A percentile compares a stretch with the other conserved stretches of the same genome.
phyloP scores from a whole-genome alignment of 1,284 basidiomycete species.

The Ceratorhiza oryzae-sativae region DNA sequence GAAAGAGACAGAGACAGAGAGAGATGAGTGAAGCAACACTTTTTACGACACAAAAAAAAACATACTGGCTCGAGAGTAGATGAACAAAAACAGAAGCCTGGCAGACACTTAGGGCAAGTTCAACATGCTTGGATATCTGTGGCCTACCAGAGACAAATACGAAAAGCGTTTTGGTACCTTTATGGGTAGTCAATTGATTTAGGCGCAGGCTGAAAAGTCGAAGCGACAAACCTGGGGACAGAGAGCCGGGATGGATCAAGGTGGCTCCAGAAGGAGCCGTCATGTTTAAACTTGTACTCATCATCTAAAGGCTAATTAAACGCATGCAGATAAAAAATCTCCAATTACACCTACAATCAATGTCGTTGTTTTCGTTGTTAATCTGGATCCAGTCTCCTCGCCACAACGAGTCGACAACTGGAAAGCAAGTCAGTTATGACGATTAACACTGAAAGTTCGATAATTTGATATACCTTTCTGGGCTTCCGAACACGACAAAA shows the following conservation, averaged over 20 bases:
- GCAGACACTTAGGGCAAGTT: constrained; percentile 57
- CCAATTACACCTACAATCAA: constrained; percentile 64
- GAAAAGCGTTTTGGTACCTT: constrained; percentile 79
- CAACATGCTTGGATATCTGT: background rate
- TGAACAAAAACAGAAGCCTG: constrained; percentile 85
- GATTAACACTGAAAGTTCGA: background rate
- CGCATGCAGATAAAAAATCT: background rate
- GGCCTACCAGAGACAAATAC: constrained; percentile 49
- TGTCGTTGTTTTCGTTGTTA: constrained; percentile 71
- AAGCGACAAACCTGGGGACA: constrained; percentile 73
- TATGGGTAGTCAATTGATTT: background rate
- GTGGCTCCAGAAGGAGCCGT: constrained; percentile 69
- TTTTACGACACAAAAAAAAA: constrained; percentile 44
- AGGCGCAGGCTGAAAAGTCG: background rate
- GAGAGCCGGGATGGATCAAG: constrained; percentile 79
- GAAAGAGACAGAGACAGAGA: background rate
- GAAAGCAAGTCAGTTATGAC: background rate
- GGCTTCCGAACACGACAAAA: constrained; percentile 86
- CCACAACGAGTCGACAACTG: constrained; percentile 67
- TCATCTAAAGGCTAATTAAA: constrained; percentile 58
- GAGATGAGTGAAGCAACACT: no score
- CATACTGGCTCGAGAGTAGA: constrained; percentile 85
- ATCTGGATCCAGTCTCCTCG: constrained; percentile 80
- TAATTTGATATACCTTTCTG: constrained; percentile 68
- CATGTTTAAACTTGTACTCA: constrained; percentile 61